These are phyloP conservation scores for Auricularia sp. DNA, from an alignment of 768 basidiomycete species.

Conservation along the genomic window DNA sequence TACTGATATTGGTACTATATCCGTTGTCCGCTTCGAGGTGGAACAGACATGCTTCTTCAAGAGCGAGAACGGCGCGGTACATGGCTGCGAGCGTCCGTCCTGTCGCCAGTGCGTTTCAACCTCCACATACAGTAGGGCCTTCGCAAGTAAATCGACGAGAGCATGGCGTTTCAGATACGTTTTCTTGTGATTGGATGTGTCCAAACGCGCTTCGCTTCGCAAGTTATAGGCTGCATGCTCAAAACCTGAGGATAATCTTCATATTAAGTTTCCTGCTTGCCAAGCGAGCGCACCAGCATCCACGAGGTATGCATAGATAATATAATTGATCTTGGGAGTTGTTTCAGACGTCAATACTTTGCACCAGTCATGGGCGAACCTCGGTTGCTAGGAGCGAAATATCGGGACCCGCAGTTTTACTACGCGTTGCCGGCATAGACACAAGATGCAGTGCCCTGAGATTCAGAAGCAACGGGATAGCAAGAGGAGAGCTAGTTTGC, in stretches of 20 bases:
- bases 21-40: constrained; percentile 6
- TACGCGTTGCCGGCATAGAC: too few species aligned
- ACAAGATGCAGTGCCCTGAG: too few species aligned
- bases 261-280: constrained; percentile 2
- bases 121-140: constrained; percentile 71
- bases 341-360: too few species aligned
- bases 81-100: constrained; percentile 49
- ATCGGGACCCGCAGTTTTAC: too few species aligned
- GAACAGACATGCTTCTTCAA: constrained; percentile 67
- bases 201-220: constrained; percentile 61
- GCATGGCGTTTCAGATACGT: constrained; percentile 59
- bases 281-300: constrained; percentile 52
- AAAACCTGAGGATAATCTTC: constrained; percentile 42
- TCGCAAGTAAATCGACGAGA: constrained; percentile 68
- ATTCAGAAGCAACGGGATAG: too few species aligned
- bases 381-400: too few species aligned
- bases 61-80: constrained; percentile 68
- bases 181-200: constrained; percentile 50
- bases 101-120: constrained; percentile 76
- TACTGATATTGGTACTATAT: constrained; percentile 25
- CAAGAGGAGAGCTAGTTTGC: too few species aligned
- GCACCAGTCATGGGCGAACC: too few species aligned
- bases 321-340: constrained; percentile 53
- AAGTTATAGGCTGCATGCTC: constrained; percentile 75
- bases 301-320: constrained; percentile 74